Base-by-base conservation (phyloP, 371 early-diverging fungal species). In the Haplosporangium sp. region DNA sequence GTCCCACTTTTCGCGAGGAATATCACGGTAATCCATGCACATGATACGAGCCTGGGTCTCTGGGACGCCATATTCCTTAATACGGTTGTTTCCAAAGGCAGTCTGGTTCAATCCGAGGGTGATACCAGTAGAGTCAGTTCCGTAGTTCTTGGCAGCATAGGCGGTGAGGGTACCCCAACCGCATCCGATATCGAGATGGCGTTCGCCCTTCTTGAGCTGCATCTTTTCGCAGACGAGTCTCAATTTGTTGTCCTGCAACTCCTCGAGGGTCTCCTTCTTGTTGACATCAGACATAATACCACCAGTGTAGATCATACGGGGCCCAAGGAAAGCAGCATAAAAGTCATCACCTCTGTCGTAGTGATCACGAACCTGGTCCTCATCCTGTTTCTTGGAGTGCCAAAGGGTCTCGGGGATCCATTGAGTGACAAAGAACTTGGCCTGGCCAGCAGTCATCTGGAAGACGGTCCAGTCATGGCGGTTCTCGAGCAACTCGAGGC, bases 341-440 rank as follows among this genome's bases (percentile, higher is more conserved):
- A 98, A 98, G 83, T 97, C 98, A 85, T 98, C 94, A 67, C 98
- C 98, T 68, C 98, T 94, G 86, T 98, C 98, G 84, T 98, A 98
- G 86, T 97, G 97, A 63, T 98, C 98, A 73, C 97, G 92, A 52
- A 98, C 97, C 85, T 98, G 98, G 79, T 93, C 93, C 84, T 96
- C 95, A 84, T 98, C 98, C 87, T 98, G 98, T 84, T 93, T 94
- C 84, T 92, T 93, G 58, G 96, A 94, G 88, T 98, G 98, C 96
- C 94, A 95, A 67, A 97, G 85, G 35, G 94, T 90, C 85, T 97
- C 97, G 59, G 98, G 98, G 64, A 98, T 89, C 96, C 96, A 97
- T 84, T 96, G 96, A 65, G 93, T 89, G 38, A 98, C 79, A 82
- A 98, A 97, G 88, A 95, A 98, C 87, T 93, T 92, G 71, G 92